These are phyloP conservation scores for Trypanosoma boissoni DNA, from an alignment of 208 protist species.

Conservation along the genomic window DNA sequence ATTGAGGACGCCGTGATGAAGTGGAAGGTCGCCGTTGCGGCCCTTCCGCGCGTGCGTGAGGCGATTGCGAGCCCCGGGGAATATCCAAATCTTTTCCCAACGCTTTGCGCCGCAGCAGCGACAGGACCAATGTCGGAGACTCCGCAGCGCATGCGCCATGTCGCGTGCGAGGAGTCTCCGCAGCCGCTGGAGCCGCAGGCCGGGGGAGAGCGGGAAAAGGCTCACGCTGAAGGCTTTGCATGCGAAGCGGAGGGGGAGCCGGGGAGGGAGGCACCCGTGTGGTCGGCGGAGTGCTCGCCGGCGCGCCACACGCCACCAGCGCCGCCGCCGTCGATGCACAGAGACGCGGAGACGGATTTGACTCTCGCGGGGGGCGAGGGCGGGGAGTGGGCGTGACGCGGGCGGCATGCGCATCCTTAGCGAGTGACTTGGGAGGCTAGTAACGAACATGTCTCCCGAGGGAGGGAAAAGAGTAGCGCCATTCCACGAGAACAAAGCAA, in stretches of 20 bases:
- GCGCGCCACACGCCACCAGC: slow-evolving; percentile 1
- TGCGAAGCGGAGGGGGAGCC: background rate
- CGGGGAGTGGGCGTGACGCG: slow-evolving; percentile 12
- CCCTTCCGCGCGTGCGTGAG: slow-evolving; percentile 73
- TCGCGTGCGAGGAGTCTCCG: slow-evolving; percentile 8
- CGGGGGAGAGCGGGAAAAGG: background rate
- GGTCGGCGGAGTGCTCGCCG: too few relatives aligned
- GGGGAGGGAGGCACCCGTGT: too few relatives aligned
- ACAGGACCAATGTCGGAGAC: background rate
- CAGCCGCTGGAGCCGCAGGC: background rate
- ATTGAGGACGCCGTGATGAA: slow-evolving; percentile 75
- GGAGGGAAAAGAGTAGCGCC: too few relatives aligned
- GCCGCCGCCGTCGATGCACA: slow-evolving; percentile 11
- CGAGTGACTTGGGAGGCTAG: too few relatives aligned
- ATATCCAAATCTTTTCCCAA: slow-evolving; percentile 96
- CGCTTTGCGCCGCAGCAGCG: background rate
- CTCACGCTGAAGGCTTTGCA: background rate
- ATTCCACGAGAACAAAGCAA: too few relatives aligned
- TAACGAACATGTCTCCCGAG: too few relatives aligned
- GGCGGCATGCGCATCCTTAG: too few relatives aligned
- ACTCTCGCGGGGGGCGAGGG: background rate
- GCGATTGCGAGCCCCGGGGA: slow-evolving; percentile 90
- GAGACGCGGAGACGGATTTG: background rate
- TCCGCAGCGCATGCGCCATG: background rate
- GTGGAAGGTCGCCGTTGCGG: slow-evolving; percentile 88